Base-by-base conservation (phyloP, 106 monocot species). In the Platanthera guangdongensis region DNA sequence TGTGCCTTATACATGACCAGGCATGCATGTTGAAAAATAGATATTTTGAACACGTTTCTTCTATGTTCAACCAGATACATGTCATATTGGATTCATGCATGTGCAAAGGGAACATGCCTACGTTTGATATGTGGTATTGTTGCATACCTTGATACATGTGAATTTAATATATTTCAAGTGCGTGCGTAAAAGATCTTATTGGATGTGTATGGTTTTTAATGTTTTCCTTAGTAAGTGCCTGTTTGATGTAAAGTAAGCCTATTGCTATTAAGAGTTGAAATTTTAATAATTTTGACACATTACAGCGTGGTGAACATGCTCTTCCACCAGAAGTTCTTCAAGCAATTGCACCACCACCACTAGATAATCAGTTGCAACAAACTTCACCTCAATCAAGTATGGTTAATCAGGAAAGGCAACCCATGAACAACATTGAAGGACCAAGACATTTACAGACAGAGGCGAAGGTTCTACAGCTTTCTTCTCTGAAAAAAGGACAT, bases 271-370 rank as follows among this genome's bases (percentile, higher is more conserved):
- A 15, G 32, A 75, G 57, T 1, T 25, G 7, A 18, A 30, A 28
- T 77, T 39, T 50, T 52, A 30, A 5, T 45, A 16, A 47, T 15
- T 15, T 69, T 25, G 57, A 9, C 47, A 22, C 28, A 28, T 69
- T 69, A 16, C 90, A 93, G 91, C 91, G 87, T 75, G 93, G 96
- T 75, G 94, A 92, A 74, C 77, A 84, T 71, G 83, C 75, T 55
- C 87, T 99, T 52, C 99, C 99, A 12, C 78, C 78, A 28, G 99
- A 94, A 80, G 83, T 99, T 82, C 82, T 94, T 78, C 79, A 84
- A 72, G 89, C 92, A 47, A 99, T 99, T 78, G 81, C 78, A 28
- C 84, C 92, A 16, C 86, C 86, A 4, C 92, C 88, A 12, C 83
- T 91, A 77, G 90, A 92, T 60, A 65, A 62, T 48, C 83, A 88